Conservation (phyloP, 108 stramenopile species). For the Pseudonitzschia multiseries region DNA sequence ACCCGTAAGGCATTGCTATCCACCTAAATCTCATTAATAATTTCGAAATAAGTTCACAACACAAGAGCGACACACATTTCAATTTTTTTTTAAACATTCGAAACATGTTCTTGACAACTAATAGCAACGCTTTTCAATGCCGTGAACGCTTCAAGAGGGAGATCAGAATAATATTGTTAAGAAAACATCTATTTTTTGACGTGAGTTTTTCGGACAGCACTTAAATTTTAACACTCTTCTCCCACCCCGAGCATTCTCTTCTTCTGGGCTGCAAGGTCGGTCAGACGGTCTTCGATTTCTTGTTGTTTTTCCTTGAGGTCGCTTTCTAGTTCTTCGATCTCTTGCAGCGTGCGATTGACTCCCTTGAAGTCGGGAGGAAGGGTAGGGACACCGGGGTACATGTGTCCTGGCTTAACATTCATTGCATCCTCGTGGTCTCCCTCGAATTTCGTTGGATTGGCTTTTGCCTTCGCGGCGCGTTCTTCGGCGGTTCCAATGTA, state of each 20-base stretch:
- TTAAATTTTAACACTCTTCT: neutral
- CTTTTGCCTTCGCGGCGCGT: constrained; percentile 40
- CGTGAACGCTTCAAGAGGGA: too few species aligned
- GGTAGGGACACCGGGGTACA: constrained; percentile 12
- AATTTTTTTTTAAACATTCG: too few species aligned
- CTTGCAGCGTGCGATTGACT: constrained; percentile 23
- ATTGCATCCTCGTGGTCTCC: constrained; percentile 6
- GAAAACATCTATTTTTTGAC: too few species aligned
- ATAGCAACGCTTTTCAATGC: too few species aligned
- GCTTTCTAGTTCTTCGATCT: constrained; percentile 30
- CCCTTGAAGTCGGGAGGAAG: constrained; percentile 20
- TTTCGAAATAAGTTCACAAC: too few species aligned
- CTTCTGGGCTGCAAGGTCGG: constrained; percentile 19
- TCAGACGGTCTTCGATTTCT: constrained; percentile 25
- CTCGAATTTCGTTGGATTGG: neutral
- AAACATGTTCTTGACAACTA: too few species aligned
- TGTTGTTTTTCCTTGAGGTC: constrained; percentile 24
- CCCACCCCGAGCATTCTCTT: neutral
- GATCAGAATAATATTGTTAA: too few species aligned
- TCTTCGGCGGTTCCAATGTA: constrained; percentile 70
- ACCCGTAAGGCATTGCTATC: too few species aligned
- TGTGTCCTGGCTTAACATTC: constrained; percentile 15
- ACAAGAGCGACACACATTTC: too few species aligned
- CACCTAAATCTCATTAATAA: too few species aligned
- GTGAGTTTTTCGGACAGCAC: too few species aligned